Base-by-base conservation (phyloP, 345 rosid species). In the Ceriops zippeliana region DNA sequence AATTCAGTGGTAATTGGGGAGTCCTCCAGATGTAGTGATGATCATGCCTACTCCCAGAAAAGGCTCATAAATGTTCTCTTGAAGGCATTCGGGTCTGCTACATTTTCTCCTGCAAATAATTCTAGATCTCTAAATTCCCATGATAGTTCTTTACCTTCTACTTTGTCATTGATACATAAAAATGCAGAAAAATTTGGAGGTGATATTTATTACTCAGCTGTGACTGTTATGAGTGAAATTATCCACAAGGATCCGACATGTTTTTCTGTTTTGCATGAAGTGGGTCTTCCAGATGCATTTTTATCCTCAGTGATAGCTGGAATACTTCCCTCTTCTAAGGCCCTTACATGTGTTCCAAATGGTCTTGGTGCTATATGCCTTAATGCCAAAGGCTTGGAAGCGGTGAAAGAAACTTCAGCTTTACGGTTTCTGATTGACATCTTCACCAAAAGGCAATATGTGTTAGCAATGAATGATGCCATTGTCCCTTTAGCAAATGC, bases 221-320 rank as follows among this genome's bases (percentile, higher is more conserved):
- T 93, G 75, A 91, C 97, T 56, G 92, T 93, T 52, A 93, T 93
- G 98, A 91, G 97, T 78, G 97, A 93, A 73, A 85, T 91, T 61
- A 88, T 93, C 76, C 98, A 93, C 84, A 93, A 91, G 78, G 97
- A 93, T 71, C 98, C 98, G 53, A 91, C 97, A 53, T 88, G 92
- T 73, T 91, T 89, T 71, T 73, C 95, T 37, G 78, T 80, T 19
- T 81, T 93, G 71, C 86, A 86, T 74, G 98, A 93, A 75, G 73
- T 89, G 83, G 90, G 96, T 74, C 96, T 93, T 70, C 97, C 97
- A 19, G 89, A 83, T 78, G 91, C 98, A 62, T 93, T 93, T 84
- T 83, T 93, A 73, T 81, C 95, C 73, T 93, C 98, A 61, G 95
- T 93, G 63, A 81, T 81, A 32, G 83, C 89, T 79, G 96, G 96